Evolutionary conservation across 345 rosid genomes (phyloP), one percentile per base, ranked within the genome.

Genomic region (Salix udensis): DNA sequence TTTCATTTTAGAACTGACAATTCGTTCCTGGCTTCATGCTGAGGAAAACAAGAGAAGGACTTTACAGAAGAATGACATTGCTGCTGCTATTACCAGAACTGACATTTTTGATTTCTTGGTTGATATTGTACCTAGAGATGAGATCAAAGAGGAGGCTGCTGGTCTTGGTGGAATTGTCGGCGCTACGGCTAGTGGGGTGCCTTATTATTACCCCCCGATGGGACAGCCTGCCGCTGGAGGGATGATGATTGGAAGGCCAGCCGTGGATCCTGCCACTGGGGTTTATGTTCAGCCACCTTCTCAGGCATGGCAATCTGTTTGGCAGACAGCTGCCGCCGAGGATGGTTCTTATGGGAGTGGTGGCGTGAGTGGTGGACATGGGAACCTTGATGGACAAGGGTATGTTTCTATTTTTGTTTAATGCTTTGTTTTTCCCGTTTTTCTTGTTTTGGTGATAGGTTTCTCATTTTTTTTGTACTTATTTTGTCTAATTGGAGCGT

Each of bases 1-100:
- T 68, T 94, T 94, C 87, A 91, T 94, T 72, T 87, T 94, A 72
- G 98, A 94, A 76, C 94, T 94, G 68, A 94, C 98, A 24, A 94
- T 94, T 80, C 89, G 98, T 10, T 94, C 98, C 26, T 94, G 98
- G 98, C 96, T 94, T 72, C 98, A 94, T 81, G 97, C 98, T 26
- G 96, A 92, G 86, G 98, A 94, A 87, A 92, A 91, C 81, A 92
- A 90, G 86, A 89, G 98, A 55, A 83, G 98, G 30, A 94, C 98
- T 67, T 89, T 94, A 66, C 98, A 94, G 90, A 94, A 94, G 78
- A 94, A 94, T 79, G 98, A 94, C 74, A 91, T 94, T 81, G 90
- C 98, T 5, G 98, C 98, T 0, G 97, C 98, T 30, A 92, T 94
- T 61, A 94, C 97, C 2, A 77, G 98, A 75, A 94, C 96, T 3